A percentile compares a stretch with the other conserved stretches of the same genome.
Evolutionary conservation across 1,284 basidiomycete species (phyloP).

Genomic region (Fistulinella cinereoalba): DNA sequence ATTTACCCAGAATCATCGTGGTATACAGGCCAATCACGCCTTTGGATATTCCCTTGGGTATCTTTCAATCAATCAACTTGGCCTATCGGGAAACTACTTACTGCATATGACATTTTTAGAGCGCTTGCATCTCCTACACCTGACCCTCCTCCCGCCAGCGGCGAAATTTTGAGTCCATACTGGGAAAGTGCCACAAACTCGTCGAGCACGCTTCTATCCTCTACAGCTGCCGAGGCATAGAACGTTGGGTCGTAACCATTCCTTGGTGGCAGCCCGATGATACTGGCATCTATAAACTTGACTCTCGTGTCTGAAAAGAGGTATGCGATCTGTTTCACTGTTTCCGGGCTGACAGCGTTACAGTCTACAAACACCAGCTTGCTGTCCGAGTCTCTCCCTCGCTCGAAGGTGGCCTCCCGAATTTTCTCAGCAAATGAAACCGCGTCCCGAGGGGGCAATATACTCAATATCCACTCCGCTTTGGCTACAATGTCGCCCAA

Average conservation of each 20-base stretch:
- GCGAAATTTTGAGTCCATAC: conserved; percentile 47
- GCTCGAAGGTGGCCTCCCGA: conserved; percentile 24
- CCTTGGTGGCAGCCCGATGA: conserved; percentile 54
- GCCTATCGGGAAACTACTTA: conserved; percentile 32
- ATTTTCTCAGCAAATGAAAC: conserved; percentile 46
- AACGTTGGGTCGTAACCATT: conserved; percentile 51
- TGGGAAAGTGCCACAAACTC: conserved; percentile 41
- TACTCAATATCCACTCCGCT: conserved; percentile 51
- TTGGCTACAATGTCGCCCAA: conserved; percentile 43
- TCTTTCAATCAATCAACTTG: background rate
- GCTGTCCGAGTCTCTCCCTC: conserved; percentile 6
- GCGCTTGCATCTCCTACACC: conserved; percentile 59
- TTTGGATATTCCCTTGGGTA: conserved; percentile 50
- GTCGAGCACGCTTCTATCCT: conserved; percentile 39
- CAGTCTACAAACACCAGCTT: conserved; percentile 51
- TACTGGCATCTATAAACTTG: conserved; percentile 55
- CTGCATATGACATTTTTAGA: conserved; percentile 63
- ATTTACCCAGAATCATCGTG: conserved; percentile 55
- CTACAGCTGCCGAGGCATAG: conserved; percentile 46
- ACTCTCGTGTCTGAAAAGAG: conserved; percentile 43
- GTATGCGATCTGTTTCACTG: conserved; percentile 45
- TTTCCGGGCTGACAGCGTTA: conserved; percentile 55
- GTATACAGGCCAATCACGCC: conserved; percentile 53
- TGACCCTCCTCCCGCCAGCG: conserved; percentile 45
- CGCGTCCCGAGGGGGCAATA: conserved; percentile 57